Conservation (phyloP, 768 basidiomycete genomes). For the Phlegmacium glaucopus region DNA sequence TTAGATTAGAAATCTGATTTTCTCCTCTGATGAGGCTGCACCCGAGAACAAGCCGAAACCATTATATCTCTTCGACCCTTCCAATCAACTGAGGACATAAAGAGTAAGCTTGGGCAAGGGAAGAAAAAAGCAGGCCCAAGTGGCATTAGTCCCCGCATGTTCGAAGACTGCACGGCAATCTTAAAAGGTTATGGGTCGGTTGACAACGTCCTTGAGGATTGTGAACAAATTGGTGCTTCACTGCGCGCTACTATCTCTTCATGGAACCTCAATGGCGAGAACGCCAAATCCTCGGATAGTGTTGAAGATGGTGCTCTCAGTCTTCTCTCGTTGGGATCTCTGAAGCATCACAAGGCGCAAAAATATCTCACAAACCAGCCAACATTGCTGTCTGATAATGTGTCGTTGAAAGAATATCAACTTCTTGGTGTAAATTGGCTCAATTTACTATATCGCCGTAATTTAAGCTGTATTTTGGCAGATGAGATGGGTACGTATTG, state of each 20-base stretch:
- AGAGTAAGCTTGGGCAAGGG: slow-evolving; percentile 73
- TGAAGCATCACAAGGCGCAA: slow-evolving; percentile 39
- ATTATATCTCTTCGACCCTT: slow-evolving; percentile 84
- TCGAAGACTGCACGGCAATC: slow-evolving; percentile 86
- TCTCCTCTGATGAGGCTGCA: slow-evolving; percentile 54
- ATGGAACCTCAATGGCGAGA: slow-evolving; percentile 56
- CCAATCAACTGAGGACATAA: slow-evolving; percentile 68
- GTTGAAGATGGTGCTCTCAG: slow-evolving; percentile 62
- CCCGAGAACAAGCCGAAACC: slow-evolving; percentile 70
- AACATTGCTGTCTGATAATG: slow-evolving; percentile 54
- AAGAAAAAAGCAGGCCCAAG: slow-evolving; percentile 80
- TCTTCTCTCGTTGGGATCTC: slow-evolving; percentile 43
- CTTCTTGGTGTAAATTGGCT: slow-evolving; percentile 98
- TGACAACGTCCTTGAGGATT: slow-evolving; percentile 83
- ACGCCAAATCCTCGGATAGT: slow-evolving; percentile 25
- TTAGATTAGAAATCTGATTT: no score
- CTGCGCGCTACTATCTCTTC: slow-evolving; percentile 73
- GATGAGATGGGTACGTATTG: slow-evolving; percentile 92
- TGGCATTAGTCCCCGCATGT: slow-evolving; percentile 85
- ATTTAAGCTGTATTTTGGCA: slow-evolving; percentile 91
- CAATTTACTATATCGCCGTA: slow-evolving; percentile 75
- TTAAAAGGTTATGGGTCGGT: slow-evolving; percentile 85
- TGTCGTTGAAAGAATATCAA: slow-evolving; percentile 94
- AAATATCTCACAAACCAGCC: slow-evolving; percentile 82
- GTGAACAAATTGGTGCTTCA: slow-evolving; percentile 79